These are phyloP conservation scores for Chalciporus sp. DNA, from an alignment of 1,284 basidiomycete species.

Conservation along the genomic window DNA sequence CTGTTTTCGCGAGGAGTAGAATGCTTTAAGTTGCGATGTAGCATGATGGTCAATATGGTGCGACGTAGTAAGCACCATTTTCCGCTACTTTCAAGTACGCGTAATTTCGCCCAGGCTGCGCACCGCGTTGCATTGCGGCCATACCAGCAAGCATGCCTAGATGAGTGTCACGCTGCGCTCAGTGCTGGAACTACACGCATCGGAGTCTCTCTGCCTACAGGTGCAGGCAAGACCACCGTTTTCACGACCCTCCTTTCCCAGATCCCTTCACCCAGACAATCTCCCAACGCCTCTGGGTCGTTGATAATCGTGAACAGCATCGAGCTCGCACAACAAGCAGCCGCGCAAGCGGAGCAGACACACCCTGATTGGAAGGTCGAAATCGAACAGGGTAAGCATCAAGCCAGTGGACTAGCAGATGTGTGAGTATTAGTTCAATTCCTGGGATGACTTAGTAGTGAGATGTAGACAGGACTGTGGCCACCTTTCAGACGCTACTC, in stretches of 20 bases:
- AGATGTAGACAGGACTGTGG: constrained; percentile 68
- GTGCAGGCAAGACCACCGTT: constrained; percentile 92
- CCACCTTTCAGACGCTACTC: constrained; percentile 89
- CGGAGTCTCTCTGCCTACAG: constrained; percentile 92
- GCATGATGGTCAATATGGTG: background rate
- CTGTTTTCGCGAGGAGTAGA: background rate
- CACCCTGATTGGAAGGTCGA: constrained; percentile 83
- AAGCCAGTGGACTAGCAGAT: constrained; percentile 82
- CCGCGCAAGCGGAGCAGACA: constrained; percentile 67
- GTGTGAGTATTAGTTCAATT: constrained; percentile 54
- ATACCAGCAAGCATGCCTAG: constrained; percentile 88
- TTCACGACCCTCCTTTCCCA: constrained; percentile 81
- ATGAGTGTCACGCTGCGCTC: constrained; percentile 78
- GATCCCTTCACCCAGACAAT: constrained; percentile 46
- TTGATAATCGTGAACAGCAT: constrained; percentile 86
- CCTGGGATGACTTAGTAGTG: background rate
- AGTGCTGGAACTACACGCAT: constrained; percentile 67
- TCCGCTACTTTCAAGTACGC: constrained; percentile 3
- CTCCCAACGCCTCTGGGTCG: constrained; percentile 55
- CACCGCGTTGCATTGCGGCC: constrained; percentile 61
- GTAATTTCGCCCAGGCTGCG: constrained; percentile 5
- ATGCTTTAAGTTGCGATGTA: background rate
- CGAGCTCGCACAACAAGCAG: constrained; percentile 88
- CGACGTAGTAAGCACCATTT: background rate
- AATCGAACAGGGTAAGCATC: constrained; percentile 89